A percentile compares a stretch with the other conserved stretches of the same genome.
Evolutionary conservation across 1,284 basidiomycete species (phyloP).

Genomic region (Coniferiporia weirii): DNA sequence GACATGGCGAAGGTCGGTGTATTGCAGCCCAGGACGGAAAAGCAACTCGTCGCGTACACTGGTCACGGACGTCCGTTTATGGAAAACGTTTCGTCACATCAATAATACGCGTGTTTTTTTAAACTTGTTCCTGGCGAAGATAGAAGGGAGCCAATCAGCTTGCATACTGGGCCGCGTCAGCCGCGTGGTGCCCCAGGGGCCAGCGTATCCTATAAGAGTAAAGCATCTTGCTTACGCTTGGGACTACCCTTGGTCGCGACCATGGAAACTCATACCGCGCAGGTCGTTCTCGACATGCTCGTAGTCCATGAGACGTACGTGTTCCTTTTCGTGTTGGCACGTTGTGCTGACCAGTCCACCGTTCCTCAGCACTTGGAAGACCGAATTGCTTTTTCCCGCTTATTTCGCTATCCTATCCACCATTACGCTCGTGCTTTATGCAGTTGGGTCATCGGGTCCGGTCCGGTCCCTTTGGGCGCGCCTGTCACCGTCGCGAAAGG

Average conservation of each 20-base stretch:
- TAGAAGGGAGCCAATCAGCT: not conserved
- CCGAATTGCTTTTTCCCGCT: slow-evolving; percentile 28
- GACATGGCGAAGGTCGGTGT: slow-evolving; percentile 8
- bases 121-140: not conserved
- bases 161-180: too few relatives aligned
- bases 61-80: too few relatives aligned
- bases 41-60: too few relatives aligned
- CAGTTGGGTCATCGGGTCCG: slow-evolving; percentile 21
- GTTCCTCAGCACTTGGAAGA: slow-evolving; percentile 21
- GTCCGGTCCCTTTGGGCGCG: slow-evolving; percentile 18
- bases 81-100: not conserved
- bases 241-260: not conserved
- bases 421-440: slow-evolving; percentile 25
- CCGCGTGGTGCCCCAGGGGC: not conserved
- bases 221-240: not conserved
- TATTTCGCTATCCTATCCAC: slow-evolving; percentile 27
- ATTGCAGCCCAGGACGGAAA: too few relatives aligned
- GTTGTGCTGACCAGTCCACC: not conserved
- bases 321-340: not conserved
- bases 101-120: not conserved
- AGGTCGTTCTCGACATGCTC: slow-evolving; percentile 4
- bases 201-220: not conserved
- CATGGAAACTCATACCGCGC: not conserved
- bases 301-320: slow-evolving; percentile 3
- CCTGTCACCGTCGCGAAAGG: slow-evolving; percentile 3